Base-by-base conservation (phyloP, 176 grass and related monocot genomes). In the Aegilops tauschii region DNA sequence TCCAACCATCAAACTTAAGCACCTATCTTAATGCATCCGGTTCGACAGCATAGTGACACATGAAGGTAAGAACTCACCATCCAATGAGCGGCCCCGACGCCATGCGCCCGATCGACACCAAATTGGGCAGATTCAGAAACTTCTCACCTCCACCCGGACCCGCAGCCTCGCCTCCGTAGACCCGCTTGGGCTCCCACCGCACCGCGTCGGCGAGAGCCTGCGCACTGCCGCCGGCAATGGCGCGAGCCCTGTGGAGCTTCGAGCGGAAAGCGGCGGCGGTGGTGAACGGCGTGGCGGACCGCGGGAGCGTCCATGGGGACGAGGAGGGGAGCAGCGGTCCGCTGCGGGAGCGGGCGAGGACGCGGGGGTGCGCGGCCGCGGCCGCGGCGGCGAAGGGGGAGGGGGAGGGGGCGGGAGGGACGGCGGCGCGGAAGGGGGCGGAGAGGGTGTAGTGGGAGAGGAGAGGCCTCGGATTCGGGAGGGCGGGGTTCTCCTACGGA, bases 61-160 rank as follows among this genome's bases (percentile, higher is more conserved):
- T 27, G 8, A 54, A 34, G 32, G 78, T 61, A 30, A 62, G 65
- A 61, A 69, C 84, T 83, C 76, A 98, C 96, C 91, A 98, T 76
- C 93, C 96, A 83, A 98, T 98, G 59, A 92, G 80, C 45, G 93
- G 93, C 20, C 96, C 96, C 9, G 96, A 98, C 17, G 89, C 82
- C 96, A 98, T 94, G 69, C 96, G 88, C 59, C 90, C 89, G 81
- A 98, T 91, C 61, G 96, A 98, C 73, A 98, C 90, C 82, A 95
- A 86, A 94, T 98, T 98, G 35, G 96, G 93, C 39, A 93, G 90
- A 92, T 98, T 98, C 81, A 98, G 86, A 78, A 98, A 91, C 82
- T 65, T 94, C 37, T 98, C 96, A 8, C 49, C 36, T 9, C 65
- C 77, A 37, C 9, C 78, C 61, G 29, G 31, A 39, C 75, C 73